Percentiles rank a stretch among this genome's conserved stretches.
Evolutionary conservation across 2,329 filamentous ascomycete species (phyloP).

Genomic region (Kalmusia sp.): DNA sequence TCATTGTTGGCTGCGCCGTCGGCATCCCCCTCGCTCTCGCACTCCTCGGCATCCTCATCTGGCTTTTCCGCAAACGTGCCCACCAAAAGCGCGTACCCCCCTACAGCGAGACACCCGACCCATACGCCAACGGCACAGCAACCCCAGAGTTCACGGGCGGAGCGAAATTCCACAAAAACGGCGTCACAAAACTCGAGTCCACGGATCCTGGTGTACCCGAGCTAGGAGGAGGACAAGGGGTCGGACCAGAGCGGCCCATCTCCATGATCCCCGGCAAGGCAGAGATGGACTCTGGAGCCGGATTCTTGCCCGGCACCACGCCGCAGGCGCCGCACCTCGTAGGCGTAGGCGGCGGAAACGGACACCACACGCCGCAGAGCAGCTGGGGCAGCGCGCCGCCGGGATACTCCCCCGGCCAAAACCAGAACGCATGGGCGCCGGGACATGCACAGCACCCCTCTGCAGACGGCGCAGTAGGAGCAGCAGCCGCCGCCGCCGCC

Average conservation of each 20-base stretch:
- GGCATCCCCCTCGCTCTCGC: conserved; percentile 44
- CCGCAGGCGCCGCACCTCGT: conserved; percentile 38
- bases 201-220: conserved; percentile 30
- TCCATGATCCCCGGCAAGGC: conserved; percentile 36
- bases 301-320: conserved; percentile 31
- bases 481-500: too few species aligned
- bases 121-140: conserved; percentile 20
- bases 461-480: conserved; percentile 15
- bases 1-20: conserved; percentile 46
- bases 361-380: conserved; percentile 13
- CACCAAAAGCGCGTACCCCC: conserved; percentile 25
- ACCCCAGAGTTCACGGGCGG: conserved; percentile 28
- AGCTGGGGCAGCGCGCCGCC: conserved; percentile 39
- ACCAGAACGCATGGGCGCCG: conserved; percentile 15
- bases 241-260: conserved; percentile 37
- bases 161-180: conserved; percentile 27
- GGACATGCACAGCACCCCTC: conserved; percentile 19
- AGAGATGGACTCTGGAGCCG: conserved; percentile 37
- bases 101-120: conserved; percentile 15
- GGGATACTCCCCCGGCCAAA: conserved; percentile 35
- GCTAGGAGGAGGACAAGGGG: conserved; percentile 31
- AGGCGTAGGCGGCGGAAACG: conserved; percentile 39
- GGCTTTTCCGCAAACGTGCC: conserved; percentile 40
- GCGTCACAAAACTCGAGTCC: conserved; percentile 18
- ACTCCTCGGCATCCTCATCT: conserved; percentile 37